Base-by-base conservation (phyloP, 1,284 basidiomycete genomes). In the Cutaneotrichosporon sp. region DNA sequence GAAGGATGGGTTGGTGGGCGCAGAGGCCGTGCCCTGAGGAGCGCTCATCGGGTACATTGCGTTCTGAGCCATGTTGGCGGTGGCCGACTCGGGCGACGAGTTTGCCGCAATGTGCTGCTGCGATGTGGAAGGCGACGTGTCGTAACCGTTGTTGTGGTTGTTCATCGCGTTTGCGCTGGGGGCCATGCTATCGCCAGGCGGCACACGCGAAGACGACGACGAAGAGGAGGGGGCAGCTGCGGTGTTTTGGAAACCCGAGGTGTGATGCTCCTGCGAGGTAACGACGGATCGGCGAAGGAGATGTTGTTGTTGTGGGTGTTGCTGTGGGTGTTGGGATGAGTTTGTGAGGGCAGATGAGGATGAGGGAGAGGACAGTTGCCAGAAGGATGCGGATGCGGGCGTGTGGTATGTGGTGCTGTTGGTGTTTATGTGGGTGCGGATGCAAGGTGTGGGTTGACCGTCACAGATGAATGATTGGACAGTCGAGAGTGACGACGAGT, bases 321-420 rank as follows among this genome's bases (percentile, higher is more conserved):
- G 39, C 8, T 40, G 39, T 40, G 39, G 14, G n/a, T 40, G 39
- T 18, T 40, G 39, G n/a, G n/a, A 18, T 40, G 39, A 18, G 39
- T 30, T 30, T n/a, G n/a, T n/a, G n/a, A n/a, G n/a, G 42, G 43
- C 8, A 20, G 33, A 36, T 33, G 43, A 45, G 30, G 46, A 46
- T 13, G 34, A 36, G 20, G 44, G 39, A 30, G 36, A 40, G 35
- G 36, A 39, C 22, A 17, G 26, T 14, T 48, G 46, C 37, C 46
- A 38, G 20, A 39, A 39, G 36, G 46, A 39, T 18, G 38, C 39
- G 36, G 46, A 39, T 18, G 38, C 39, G 46, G 46, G 46, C 46
- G 46, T 48, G 46, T 48, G 46, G 46, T 40, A 4, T 18, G 26
- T 26, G 14, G 37, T n/a, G n/a, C n/a, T n/a, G n/a, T n/a, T n/a